A percentile compares a stretch with the other conserved stretches of the same genome.
phyloP scores from a whole-genome alignment of 1,284 basidiomycete species.

The Ustilago loliicola region DNA sequence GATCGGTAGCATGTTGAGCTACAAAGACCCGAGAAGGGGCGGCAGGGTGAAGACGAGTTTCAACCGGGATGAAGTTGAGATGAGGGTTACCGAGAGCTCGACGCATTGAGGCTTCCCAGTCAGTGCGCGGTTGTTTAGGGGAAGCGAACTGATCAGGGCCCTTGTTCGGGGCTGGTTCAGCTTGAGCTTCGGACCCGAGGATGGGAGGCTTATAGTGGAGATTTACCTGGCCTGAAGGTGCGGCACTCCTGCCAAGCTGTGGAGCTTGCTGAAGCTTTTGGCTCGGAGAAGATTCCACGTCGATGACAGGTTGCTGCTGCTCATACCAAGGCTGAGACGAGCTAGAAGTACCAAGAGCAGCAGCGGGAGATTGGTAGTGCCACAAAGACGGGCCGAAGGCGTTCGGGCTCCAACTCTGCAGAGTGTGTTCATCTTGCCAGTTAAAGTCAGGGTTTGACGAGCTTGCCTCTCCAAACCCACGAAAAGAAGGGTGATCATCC shows the following conservation, averaged over 20 bases:
- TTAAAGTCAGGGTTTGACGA: background rate
- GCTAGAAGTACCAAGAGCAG: background rate
- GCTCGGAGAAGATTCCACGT: background rate
- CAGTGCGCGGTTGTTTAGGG: background rate
- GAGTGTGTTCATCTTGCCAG: background rate
- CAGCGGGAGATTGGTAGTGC: background rate
- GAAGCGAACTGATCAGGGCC: too few species aligned
- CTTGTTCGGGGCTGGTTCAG: too few species aligned
- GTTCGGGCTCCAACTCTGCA: background rate
- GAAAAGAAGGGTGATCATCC: background rate
- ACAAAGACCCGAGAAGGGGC: background rate
- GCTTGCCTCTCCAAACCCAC: background rate
- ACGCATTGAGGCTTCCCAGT: background rate
- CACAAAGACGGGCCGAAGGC: background rate
- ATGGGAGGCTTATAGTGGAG: background rate
- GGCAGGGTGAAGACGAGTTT: too few species aligned
- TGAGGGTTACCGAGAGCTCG: slow-evolving; percentile 5
- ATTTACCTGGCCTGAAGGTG: background rate
- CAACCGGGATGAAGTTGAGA: background rate
- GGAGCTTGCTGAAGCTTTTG: background rate
- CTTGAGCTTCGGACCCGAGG: background rate
- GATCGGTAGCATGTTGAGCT: background rate
- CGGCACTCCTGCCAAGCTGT: background rate
- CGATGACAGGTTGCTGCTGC: background rate
- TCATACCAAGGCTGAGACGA: background rate